phyloP scores from a whole-genome alignment of 139 green algal genomes.

The Chara braunii region DNA sequence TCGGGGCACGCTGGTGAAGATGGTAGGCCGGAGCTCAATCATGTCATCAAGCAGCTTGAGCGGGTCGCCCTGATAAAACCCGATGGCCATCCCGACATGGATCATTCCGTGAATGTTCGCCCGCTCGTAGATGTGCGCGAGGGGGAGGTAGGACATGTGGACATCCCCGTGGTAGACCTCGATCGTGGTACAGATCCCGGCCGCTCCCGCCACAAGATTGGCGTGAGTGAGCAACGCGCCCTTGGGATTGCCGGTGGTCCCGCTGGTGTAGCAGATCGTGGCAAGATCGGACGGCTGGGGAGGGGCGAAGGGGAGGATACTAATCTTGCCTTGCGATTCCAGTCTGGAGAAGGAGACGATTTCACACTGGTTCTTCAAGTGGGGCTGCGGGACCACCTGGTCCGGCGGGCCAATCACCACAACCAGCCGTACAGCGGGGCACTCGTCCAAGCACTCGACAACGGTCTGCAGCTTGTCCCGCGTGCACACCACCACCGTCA shows the following conservation, averaged over 20 bases:
- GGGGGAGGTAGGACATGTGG: conserved; percentile 49
- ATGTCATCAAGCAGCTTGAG: conserved; percentile 52
- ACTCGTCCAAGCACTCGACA: conserved; percentile 59
- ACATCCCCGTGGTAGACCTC: conserved; percentile 26
- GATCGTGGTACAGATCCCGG: conserved; percentile 2
- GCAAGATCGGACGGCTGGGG: conserved; percentile 67
- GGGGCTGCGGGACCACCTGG: conserved; percentile 19
- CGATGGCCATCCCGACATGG: conserved; percentile 32
- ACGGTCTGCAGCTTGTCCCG: conserved; percentile 37
- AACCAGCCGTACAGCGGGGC: conserved; percentile 67
- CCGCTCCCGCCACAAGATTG: conserved; percentile 44
- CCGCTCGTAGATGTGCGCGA: conserved; percentile 53
- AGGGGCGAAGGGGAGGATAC: conserved; percentile 61
- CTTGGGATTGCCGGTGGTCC: conserved; percentile 48
- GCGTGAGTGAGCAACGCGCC: conserved; percentile 46
- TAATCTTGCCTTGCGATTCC: conserved; percentile 12
- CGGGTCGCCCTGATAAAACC: conserved; percentile 44
- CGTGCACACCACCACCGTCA: conserved; percentile 57
- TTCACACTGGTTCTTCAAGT: conserved; percentile 10
- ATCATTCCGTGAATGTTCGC: conserved; percentile 30
- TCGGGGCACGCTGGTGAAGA: conserved; percentile 82
- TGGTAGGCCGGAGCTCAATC: conserved; percentile 52
- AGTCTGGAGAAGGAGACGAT: conserved; percentile 34
- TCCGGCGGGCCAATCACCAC: conserved; percentile 56
- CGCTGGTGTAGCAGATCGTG: conserved; percentile 92